Conservation (phyloP, 2,329 filamentous ascomycete genomes). For the Aspergillus terreus region DNA sequence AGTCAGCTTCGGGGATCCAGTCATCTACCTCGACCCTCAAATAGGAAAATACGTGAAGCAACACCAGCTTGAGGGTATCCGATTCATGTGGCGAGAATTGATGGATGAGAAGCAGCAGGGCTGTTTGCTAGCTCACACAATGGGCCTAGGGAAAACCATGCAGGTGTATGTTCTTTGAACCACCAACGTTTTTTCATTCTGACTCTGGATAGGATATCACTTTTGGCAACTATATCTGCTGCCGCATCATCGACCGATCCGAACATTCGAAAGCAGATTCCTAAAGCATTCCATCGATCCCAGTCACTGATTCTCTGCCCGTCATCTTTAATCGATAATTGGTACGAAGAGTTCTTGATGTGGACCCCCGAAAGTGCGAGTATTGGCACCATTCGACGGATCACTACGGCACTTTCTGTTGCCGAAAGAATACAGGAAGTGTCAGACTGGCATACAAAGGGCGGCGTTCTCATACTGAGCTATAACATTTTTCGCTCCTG, state of each 20-base stretch:
- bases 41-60: slow-evolving; percentile 67
- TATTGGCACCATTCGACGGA: slow-evolving; percentile 55
- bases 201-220: slow-evolving; percentile 55
- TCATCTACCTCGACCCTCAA: slow-evolving; percentile 54
- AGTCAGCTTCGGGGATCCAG: slow-evolving; percentile 44
- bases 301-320: slow-evolving; percentile 74
- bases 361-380: slow-evolving; percentile 59
- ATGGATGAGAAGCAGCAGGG: slow-evolving; percentile 65
- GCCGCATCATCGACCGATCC: slow-evolving; percentile 59
- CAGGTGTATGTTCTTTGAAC: slow-evolving; percentile 56
- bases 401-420: slow-evolving; percentile 45
- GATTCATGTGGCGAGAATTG: slow-evolving; percentile 85
- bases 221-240: slow-evolving; percentile 71
- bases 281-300: slow-evolving; percentile 57
- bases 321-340: slow-evolving; percentile 71
- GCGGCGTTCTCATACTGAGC: slow-evolving; percentile 73
- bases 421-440: slow-evolving; percentile 47
- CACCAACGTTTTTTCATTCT: background rate
- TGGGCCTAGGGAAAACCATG: slow-evolving; percentile 92
- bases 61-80: slow-evolving; percentile 77
- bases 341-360: slow-evolving; percentile 69
- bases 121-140: slow-evolving; percentile 80
- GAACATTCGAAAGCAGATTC: slow-evolving; percentile 62
- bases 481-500: slow-evolving; percentile 64
- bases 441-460: slow-evolving; percentile 57